Evolutionary conservation across 2,329 filamentous ascomycete genomes (phyloP).

Genomic region (Coniochaeta prunicola): DNA sequence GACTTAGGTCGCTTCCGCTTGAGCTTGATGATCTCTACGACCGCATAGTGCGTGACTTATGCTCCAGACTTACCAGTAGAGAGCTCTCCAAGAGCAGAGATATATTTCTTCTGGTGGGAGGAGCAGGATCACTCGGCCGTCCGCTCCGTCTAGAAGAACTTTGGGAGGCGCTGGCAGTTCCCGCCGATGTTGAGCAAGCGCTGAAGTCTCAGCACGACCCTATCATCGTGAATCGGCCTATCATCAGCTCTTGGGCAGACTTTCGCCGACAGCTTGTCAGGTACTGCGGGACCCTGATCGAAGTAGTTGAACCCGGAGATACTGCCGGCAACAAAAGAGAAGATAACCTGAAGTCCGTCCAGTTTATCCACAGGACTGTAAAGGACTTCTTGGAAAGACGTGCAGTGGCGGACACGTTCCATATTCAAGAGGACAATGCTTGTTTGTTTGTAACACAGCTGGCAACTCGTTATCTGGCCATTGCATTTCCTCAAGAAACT

Average conservation of each 20-base stretch:
- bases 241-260: background rate
- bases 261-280: background rate
- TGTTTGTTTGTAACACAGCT: background rate
- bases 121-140: background rate
- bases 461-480: background rate
- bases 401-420: background rate
- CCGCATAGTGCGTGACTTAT: background rate
- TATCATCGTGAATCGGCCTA: background rate
- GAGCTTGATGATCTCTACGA: background rate
- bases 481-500: background rate
- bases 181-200: background rate
- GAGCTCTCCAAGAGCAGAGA: background rate
- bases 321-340: background rate
- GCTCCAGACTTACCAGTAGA: background rate
- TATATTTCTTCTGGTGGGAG: background rate
- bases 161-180: background rate
- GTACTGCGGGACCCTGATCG: background rate
- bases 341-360: background rate
- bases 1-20: background rate
- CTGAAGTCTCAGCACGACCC: background rate
- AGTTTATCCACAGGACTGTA: background rate
- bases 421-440: background rate
- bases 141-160: background rate
- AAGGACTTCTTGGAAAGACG: background rate
- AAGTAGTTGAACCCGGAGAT: background rate